phyloP scores from a whole-genome alignment of 2,329 filamentous ascomycete species.

The Alternaria sp. region DNA sequence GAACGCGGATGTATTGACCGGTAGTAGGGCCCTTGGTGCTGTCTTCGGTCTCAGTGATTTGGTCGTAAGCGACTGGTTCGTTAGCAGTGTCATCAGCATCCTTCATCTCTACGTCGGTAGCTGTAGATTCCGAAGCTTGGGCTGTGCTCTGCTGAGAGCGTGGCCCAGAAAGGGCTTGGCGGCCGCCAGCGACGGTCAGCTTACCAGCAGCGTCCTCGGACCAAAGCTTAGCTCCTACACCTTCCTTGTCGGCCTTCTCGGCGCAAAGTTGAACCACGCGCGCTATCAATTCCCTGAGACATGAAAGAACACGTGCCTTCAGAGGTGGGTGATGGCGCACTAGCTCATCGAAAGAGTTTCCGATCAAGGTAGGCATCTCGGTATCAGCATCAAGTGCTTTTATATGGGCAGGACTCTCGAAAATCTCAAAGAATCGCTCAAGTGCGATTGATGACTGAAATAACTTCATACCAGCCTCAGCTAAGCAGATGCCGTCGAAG shows the following conservation, averaged over 20 bases:
- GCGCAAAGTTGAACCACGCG: slow-evolving; percentile 79
- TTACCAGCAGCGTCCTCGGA: slow-evolving; percentile 67
- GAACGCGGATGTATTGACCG: slow-evolving; percentile 77
- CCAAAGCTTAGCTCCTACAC: slow-evolving; percentile 83
- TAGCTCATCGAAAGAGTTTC: slow-evolving; percentile 90
- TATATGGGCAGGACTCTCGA: slow-evolving; percentile 89
- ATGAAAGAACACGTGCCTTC: slow-evolving; percentile 80
- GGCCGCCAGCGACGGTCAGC: slow-evolving; percentile 66
- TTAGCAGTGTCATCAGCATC: slow-evolving; percentile 52
- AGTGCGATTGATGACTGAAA: slow-evolving; percentile 85
- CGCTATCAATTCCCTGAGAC: slow-evolving; percentile 88
- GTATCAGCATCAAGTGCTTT: slow-evolving; percentile 81
- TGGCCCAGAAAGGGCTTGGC: slow-evolving; percentile 54
- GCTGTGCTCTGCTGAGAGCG: slow-evolving; percentile 45
- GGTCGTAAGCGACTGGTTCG: slow-evolving; percentile 45
- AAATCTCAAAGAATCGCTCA: slow-evolving; percentile 92
- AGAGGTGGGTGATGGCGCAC: slow-evolving; percentile 90
- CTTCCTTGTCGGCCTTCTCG: slow-evolving; percentile 71
- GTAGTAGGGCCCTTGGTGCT: slow-evolving; percentile 61
- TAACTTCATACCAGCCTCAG: slow-evolving; percentile 84
- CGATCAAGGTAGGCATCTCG: slow-evolving; percentile 76
- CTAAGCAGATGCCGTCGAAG: slow-evolving; percentile 93
- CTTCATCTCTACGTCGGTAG: slow-evolving; percentile 69
- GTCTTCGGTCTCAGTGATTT: slow-evolving; percentile 59
- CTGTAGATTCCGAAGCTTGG: slow-evolving; percentile 22